Base-by-base conservation (phyloP, 1,139 yeast species). In the Groenewaldozyma auringiensis region DNA sequence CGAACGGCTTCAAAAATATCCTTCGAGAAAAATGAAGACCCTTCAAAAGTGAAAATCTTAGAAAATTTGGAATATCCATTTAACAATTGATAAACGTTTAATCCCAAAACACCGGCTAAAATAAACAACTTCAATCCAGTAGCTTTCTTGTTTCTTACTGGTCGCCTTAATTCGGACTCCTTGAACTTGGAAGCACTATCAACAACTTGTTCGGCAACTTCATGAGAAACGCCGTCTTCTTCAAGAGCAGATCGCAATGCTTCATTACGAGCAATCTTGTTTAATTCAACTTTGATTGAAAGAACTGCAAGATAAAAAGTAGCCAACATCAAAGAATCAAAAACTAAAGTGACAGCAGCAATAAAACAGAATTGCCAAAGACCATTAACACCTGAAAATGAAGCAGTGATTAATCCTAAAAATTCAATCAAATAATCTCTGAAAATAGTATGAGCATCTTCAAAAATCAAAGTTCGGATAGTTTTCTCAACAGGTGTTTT, bases 271-370 rank as follows among this genome's bases (percentile, higher is more conserved):
- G 92, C 87, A 50, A 94, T 95, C 53, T 88, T 75, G 61, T 81
- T 81, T 61, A 92, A 87, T 66, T 94, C 97, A 38, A 94, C 79
- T 66, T 92, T 92, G 65, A 92, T 75, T 1, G 95, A 82, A 56
- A 92, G 75, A 44, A 88, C 79, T 2, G 96, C 92, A 13, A 95
- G 74, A 64, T 75, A 92, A 65, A 89, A 89, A 1, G 97, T 86
- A 59, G 80, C 77, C 36, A 88, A 80, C 64, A 87, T 72, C 38
- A 87, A 52, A 50, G 85, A 70, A 63, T 92, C 98, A 57, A 75
- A 82, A 8, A 79, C 68, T 58, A 92, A 69, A 49, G 88, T 81
- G 60, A 83, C 74, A 4, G 89, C 78, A 52, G 89, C 74, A 54
- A 92, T 71, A 46, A 84, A 73, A 64, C 95, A 86, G 62, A 94